phyloP scores from a whole-genome alignment of 2,329 filamentous ascomycete genomes.

The Samsoniella hepiali region DNA sequence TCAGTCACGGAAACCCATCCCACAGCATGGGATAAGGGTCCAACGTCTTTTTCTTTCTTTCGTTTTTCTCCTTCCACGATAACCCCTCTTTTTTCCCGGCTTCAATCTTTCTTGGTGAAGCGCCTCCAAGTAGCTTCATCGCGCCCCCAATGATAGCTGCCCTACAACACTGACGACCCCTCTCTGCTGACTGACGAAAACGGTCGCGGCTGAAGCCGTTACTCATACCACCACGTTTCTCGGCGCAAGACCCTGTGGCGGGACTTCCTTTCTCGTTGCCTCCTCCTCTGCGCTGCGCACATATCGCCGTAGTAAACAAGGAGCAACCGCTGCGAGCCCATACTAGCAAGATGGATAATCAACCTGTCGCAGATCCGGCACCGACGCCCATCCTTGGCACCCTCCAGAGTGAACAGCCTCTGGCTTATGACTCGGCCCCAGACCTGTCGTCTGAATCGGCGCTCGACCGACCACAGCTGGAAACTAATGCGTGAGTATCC shows the following conservation, averaged over 20 bases:
- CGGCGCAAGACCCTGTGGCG: neutral
- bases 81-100: neutral
- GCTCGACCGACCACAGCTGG: neutral
- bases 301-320: neutral
- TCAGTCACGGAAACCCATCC: constrained; percentile 1
- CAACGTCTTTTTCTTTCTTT: neutral
- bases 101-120: neutral
- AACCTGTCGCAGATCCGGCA: neutral
- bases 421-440: neutral
- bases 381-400: neutral
- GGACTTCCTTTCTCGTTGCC: neutral
- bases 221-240: neutral
- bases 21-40: neutral
- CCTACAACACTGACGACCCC: neutral
- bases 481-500: constrained; percentile 36
- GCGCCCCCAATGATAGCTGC: neutral
- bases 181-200: constrained; percentile 2
- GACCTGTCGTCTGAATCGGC: neutral
- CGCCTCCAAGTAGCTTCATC: neutral
- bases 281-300: neutral
- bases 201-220: neutral
- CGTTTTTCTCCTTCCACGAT: neutral
- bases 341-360: neutral
- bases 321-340: neutral
- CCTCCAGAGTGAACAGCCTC: neutral